Percentiles rank a stretch among this genome's conserved stretches.
Evolutionary conservation across 2,329 filamentous ascomycete species (phyloP).

Genomic region (Arthroderma sp.): DNA sequence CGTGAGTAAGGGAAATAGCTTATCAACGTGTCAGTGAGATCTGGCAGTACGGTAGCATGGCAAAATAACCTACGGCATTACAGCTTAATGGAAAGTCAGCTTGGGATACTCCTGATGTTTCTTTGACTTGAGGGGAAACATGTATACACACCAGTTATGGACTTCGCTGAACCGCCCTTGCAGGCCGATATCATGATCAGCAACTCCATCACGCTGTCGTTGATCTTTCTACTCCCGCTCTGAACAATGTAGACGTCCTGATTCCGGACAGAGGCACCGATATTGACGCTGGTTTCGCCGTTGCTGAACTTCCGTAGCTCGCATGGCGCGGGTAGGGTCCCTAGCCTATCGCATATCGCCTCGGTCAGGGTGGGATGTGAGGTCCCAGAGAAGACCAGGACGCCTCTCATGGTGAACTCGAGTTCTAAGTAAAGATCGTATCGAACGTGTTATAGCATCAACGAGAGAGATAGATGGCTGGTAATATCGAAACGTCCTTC

Average conservation of each 20-base stretch:
- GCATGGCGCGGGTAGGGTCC: conserved; percentile 47
- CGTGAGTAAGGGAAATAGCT: conserved; percentile 96
- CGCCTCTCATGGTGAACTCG: conserved; percentile 45
- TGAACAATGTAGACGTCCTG: conserved; percentile 99
- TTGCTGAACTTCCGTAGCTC: conserved; percentile 56
- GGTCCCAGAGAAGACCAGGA: conserved; percentile 55
- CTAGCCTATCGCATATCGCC: conserved; percentile 54
- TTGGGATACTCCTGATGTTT: neutral
- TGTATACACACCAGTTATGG: conserved; percentile 66
- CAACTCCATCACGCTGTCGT: conserved; percentile 98
- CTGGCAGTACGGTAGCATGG: neutral
- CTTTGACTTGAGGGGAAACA: neutral
- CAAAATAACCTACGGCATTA: conserved; percentile 36
- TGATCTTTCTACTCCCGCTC: conserved; percentile 89
- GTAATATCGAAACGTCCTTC: neutral
- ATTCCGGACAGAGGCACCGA: conserved; percentile 66
- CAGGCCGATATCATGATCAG: conserved; percentile 98
- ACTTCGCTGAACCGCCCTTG: conserved; percentile 93
- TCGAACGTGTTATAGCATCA: neutral
- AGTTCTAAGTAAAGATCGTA: neutral
- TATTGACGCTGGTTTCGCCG: conserved; percentile 58
- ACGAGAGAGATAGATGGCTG: neutral
- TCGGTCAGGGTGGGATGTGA: conserved; percentile 54
- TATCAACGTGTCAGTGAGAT: conserved; percentile 27
- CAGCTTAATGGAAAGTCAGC: conserved; percentile 26